Conservation (phyloP, 2,329 filamentous ascomycete genomes). For the Colletotrichum sp. region DNA sequence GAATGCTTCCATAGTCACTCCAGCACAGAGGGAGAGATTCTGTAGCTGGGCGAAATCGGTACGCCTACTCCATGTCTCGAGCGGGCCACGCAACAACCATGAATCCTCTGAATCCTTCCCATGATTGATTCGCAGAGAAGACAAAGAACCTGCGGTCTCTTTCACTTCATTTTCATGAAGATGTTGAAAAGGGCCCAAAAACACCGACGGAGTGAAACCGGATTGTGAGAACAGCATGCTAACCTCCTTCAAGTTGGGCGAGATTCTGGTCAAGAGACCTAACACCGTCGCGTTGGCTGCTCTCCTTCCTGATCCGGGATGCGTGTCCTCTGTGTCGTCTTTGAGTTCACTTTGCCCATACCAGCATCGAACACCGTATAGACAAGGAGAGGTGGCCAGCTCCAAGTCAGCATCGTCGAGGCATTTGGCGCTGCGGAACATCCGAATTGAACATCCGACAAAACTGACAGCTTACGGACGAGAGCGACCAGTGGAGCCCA, state of each 20-base stretch:
- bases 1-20: not conserved
- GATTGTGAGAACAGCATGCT: too few species aligned
- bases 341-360: not conserved
- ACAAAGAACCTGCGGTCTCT: not conserved
- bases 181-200: too few species aligned
- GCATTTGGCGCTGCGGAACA: not conserved
- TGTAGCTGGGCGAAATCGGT: not conserved
- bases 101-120: not conserved
- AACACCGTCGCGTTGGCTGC: not conserved
- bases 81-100: not conserved
- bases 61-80: not conserved
- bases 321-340: not conserved
- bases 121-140: not conserved
- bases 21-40: not conserved
- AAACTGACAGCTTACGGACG: not conserved
- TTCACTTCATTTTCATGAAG: too few species aligned
- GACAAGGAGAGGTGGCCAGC: not conserved
- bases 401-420: too few species aligned
- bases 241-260: too few species aligned
- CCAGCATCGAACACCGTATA: not conserved
- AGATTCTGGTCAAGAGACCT: too few species aligned
- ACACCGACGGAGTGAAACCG: too few species aligned
- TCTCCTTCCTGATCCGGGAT: not conserved
- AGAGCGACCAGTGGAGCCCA: not conserved
- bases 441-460: not conserved